These are phyloP conservation scores for Akebia trifoliata DNA, from an alignment of 164 flowering plant species.

Conservation along the genomic window DNA sequence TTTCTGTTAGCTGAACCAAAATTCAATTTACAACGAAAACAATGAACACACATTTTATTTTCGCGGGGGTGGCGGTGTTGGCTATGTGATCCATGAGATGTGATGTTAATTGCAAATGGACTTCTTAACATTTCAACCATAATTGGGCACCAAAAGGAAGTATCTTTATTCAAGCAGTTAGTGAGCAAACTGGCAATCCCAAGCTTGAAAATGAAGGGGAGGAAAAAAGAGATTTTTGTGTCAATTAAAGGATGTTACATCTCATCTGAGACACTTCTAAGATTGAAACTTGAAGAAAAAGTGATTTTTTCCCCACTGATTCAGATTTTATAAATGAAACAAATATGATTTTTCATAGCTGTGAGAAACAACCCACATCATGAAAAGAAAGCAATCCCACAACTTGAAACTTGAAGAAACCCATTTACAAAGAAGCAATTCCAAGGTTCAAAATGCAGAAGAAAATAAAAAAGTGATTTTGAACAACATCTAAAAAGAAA, in stretches of 20 bases:
- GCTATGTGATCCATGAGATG: constrained; percentile 17
- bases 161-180: neutral
- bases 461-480: too few species aligned
- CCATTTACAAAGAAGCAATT: too few species aligned
- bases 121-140: constrained; percentile 25
- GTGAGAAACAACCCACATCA: too few species aligned
- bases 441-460: too few species aligned
- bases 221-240: neutral
- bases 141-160: neutral
- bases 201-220: neutral
- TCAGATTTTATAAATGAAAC: too few species aligned
- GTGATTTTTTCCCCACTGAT: too few species aligned
- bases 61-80: neutral
- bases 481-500: too few species aligned
- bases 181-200: neutral
- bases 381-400: too few species aligned
- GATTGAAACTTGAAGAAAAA: neutral
- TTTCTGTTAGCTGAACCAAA: constrained; percentile 9
- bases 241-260: neutral
- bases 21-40: constrained; percentile 1
- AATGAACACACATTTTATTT: constrained; percentile 1
- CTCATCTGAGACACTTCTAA: neutral
- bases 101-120: constrained; percentile 15
- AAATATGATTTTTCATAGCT: too few species aligned
- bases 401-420: too few species aligned